These are phyloP conservation scores for Halophytophthora polymorphica DNA, from an alignment of 352 stramenopile genomes.

Conservation along the genomic window DNA sequence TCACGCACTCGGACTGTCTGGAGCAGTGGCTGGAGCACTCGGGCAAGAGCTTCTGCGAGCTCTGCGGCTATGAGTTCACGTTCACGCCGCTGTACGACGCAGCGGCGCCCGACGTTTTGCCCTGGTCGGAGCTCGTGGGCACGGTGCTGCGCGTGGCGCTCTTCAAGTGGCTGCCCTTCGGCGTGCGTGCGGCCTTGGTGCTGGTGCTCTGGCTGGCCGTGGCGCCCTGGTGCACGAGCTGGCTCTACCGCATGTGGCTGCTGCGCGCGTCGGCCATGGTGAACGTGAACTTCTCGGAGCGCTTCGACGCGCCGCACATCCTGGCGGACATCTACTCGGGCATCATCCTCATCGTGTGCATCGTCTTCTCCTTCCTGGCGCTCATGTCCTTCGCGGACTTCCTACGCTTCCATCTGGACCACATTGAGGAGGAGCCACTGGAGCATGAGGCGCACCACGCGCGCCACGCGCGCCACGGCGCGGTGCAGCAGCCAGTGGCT, in stretches of 20 bases:
- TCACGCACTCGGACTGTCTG: slow-evolving; percentile 93
- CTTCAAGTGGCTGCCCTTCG: slow-evolving; percentile 89
- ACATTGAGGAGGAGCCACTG: slow-evolving; percentile 66
- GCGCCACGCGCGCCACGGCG: slow-evolving; percentile 24
- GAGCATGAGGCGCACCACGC: slow-evolving; percentile 24
- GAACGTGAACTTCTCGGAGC: slow-evolving; percentile 81
- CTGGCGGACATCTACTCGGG: slow-evolving; percentile 88
- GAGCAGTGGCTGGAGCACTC: slow-evolving; percentile 93
- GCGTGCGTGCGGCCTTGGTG: slow-evolving; percentile 70
- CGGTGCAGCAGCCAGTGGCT: not conserved
- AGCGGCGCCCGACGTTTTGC: slow-evolving; percentile 80
- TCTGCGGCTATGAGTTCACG: slow-evolving; percentile 91
- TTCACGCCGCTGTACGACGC: slow-evolving; percentile 92
- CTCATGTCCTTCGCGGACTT: slow-evolving; percentile 95
- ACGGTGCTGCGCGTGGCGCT: slow-evolving; percentile 77
- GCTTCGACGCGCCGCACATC: slow-evolving; percentile 66
- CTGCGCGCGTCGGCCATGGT: slow-evolving; percentile 82
- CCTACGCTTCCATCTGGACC: slow-evolving; percentile 88
- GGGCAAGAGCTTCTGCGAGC: slow-evolving; percentile 90
- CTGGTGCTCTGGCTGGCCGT: slow-evolving; percentile 85
- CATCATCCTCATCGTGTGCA: slow-evolving; percentile 87
- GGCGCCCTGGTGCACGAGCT: slow-evolving; percentile 89
- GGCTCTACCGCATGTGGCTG: slow-evolving; percentile 94
- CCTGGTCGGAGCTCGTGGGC: slow-evolving; percentile 82
- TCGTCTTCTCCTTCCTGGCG: slow-evolving; percentile 93